Base-by-base conservation (phyloP, 2,329 filamentous ascomycete genomes). In the Xylaria digitata region DNA sequence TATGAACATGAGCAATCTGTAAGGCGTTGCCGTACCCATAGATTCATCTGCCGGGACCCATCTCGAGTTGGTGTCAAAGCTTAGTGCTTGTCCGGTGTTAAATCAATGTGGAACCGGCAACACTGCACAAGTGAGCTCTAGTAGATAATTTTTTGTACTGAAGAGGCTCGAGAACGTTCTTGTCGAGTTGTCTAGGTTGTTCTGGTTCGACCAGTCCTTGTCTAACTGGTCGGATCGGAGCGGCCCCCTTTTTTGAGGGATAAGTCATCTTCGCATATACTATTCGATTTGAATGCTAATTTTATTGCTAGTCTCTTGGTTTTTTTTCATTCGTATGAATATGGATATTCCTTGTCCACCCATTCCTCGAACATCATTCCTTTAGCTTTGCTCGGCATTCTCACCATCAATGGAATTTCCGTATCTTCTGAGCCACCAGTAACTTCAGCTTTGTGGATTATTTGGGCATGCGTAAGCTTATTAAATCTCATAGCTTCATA, bases 1-100 rank as follows among this genome's bases (percentile, higher is more conserved):
- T 73, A 68, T 62, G 69, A 57, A 56, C 65, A 23, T 65, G 62
- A 69, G 72, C 66, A 21, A 65, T 70, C 63, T 63, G 49, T 67
- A 52, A 63, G 70, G 72, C 62, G 67, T 71, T 63, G 57, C 54
- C 65, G 37, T 57, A 65, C 58, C 65, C 66, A 63, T 63, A 52
- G 71, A 73, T 75, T 77, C 78, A 77, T 60, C 26, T n/a, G 75
- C 80, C 81, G 85, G 93, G 92, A 93, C 92, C 92, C 93, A 93
- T 93, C 92, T 88, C 78, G 90, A 87, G 92, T 94, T 93, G 92
- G 92, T 84, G 90, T 96, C 93, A 96, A 93, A 94, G 93, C 84
- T 89, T 93, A 84, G 92, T 85, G 87, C 93, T 95, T 94, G 92
- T 95, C 92, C 83, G 86, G 83, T 73, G 75, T 76, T 77, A 65